Evolutionary conservation across 140 eudicot species (phyloP).

Genomic region (Bidens hawaiensis): DNA sequence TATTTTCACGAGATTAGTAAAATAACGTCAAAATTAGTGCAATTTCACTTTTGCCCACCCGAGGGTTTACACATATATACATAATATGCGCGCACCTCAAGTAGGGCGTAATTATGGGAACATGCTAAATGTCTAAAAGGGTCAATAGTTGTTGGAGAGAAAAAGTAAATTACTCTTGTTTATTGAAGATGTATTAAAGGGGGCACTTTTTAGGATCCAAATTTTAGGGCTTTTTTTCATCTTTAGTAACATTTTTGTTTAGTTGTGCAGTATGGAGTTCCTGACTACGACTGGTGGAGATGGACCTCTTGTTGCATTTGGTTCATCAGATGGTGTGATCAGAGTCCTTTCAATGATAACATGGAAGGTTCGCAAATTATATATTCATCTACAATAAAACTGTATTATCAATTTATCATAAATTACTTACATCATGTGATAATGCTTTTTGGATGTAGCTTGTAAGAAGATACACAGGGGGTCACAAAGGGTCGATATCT

Average conservation of each 20-base stretch:
- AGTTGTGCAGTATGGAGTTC: conserved; percentile 86
- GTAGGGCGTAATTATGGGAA: not conserved
- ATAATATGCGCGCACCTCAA: too few species aligned
- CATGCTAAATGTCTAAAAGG: conserved; percentile 1
- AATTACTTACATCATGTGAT: conserved; percentile 3
- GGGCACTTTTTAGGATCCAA: not conserved
- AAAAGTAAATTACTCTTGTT: conserved; percentile 1
- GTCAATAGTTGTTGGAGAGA: not conserved
- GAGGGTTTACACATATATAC: too few species aligned
- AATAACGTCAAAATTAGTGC: too few species aligned
- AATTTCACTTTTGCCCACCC: too few species aligned
- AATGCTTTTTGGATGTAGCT: conserved; percentile 59
- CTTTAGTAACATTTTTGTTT: conserved; percentile 20
- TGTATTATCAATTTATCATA: not conserved
- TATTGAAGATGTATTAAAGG: conserved; percentile 7
- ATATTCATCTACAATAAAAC: not conserved
- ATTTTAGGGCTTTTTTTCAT: not conserved
- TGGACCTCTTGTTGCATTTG: conserved; percentile 97
- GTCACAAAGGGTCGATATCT: conserved; percentile 90
- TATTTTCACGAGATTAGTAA: too few species aligned
- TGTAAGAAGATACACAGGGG: conserved; percentile 96
- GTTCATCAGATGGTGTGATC: conserved; percentile 97
- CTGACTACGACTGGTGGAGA: conserved; percentile 71
- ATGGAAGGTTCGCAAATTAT: conserved; percentile 70
- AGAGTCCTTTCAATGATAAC: conserved; percentile 98